These are phyloP conservation scores for Trypanosoma boissoni DNA, from an alignment of 208 protist species.

Conservation along the genomic window DNA sequence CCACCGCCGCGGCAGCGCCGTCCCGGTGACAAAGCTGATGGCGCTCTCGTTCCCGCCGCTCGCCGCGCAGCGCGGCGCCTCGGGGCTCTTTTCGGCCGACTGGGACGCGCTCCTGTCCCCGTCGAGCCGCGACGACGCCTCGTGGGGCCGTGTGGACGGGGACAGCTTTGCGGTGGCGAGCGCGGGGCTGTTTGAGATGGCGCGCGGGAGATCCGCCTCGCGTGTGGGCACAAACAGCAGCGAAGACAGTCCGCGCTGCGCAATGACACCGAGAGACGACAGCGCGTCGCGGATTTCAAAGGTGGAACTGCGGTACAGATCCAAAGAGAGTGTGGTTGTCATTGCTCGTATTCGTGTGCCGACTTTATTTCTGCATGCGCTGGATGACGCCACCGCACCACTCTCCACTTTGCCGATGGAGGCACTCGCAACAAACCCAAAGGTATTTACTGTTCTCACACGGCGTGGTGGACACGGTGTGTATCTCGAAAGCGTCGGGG, in stretches of 20 bases:
- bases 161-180: no score
- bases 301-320: slow-evolving; percentile 28
- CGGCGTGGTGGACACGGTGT: slow-evolving; percentile 42
- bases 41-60: neutral
- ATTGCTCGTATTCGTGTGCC: slow-evolving; percentile 35
- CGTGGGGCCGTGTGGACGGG: neutral
- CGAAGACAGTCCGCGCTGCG: no score
- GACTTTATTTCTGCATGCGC: slow-evolving; percentile 36
- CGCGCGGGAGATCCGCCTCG: neutral
- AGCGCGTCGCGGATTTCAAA: slow-evolving; percentile 16
- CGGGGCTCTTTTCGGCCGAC: neutral
- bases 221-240: neutral
- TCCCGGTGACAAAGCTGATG: neutral
- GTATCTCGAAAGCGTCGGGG: slow-evolving; percentile 31
- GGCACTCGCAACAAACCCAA: slow-evolving; percentile 32
- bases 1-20: neutral
- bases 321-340: slow-evolving; percentile 26
- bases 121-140: neutral
- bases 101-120: neutral
- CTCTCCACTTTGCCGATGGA: slow-evolving; percentile 29
- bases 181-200: slow-evolving; percentile 17
- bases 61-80: neutral
- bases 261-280: no score
- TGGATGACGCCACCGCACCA: slow-evolving; percentile 40
- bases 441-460: slow-evolving; percentile 40